These are phyloP conservation scores for Lantana camara DNA, from an alignment of 257 asterid species.

Conservation along the genomic window DNA sequence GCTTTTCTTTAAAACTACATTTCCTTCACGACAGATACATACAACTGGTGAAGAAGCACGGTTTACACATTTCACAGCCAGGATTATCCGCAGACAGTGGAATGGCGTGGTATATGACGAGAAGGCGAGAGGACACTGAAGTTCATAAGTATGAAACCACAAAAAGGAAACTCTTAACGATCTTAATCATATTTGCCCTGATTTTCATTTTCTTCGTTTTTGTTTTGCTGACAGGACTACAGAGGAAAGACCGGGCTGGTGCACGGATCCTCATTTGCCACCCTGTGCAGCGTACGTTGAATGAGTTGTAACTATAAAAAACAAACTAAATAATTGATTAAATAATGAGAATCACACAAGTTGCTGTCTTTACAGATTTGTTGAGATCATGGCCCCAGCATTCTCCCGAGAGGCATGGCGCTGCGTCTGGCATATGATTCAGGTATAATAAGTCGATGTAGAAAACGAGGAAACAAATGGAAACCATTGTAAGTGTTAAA, in stretches of 20 bases:
- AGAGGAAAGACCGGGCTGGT: slow-evolving; percentile 90
- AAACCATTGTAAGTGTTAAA: too few relatives aligned
- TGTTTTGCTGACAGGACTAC: slow-evolving; percentile 54
- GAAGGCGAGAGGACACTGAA: slow-evolving; percentile 68
- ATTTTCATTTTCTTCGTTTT: not conserved
- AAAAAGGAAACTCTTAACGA: not conserved
- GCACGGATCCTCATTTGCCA: slow-evolving; percentile 82
- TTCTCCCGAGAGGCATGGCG: slow-evolving; percentile 97
- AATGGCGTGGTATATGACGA: slow-evolving; percentile 91
- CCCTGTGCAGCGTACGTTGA: slow-evolving; percentile 97
- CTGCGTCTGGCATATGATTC: slow-evolving; percentile 97
- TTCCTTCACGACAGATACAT: slow-evolving; percentile 49
- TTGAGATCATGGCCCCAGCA: slow-evolving; percentile 98
- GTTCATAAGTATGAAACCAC: slow-evolving; percentile 78
- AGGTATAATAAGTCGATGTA: slow-evolving; percentile 46
- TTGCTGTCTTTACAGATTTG: slow-evolving; percentile 56
- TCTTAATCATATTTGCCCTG: not conserved
- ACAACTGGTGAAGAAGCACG: slow-evolving; percentile 75
- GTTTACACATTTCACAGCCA: slow-evolving; percentile 88
- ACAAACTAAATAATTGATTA: too few relatives aligned
- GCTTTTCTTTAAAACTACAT: slow-evolving; percentile 20
- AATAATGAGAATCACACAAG: too few relatives aligned
- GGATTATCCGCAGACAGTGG: slow-evolving; percentile 85
- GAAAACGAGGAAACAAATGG: too few relatives aligned
- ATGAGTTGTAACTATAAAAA: not conserved